A percentile compares a stretch with the other conserved stretches of the same genome.
Conservation (phyloP, 352 stramenopile genomes). For the Hyaloperonospora brassicae region DNA sequence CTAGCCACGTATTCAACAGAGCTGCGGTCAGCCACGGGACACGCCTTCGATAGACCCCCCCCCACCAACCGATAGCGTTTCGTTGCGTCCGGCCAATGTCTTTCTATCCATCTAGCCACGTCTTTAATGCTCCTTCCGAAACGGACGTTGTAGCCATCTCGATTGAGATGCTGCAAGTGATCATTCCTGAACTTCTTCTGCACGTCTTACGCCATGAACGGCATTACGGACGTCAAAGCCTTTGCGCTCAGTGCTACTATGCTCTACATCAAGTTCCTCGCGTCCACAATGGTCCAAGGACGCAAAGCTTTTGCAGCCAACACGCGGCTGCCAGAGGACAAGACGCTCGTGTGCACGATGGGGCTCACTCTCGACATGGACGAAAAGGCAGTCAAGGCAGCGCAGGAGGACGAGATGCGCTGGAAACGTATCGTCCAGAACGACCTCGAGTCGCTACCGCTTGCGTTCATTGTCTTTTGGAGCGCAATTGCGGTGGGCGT, state of each 20-base stretch:
- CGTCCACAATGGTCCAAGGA: slow-evolving; percentile 38
- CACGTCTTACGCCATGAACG: slow-evolving; percentile 7
- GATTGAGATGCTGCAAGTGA: background rate
- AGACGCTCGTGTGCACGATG: slow-evolving; percentile 24
- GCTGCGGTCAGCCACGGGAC: no score
- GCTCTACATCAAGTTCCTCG: slow-evolving; percentile 59
- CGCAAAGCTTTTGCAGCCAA: slow-evolving; percentile 38
- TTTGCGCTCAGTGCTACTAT: slow-evolving; percentile 35
- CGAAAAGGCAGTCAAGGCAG: slow-evolving; percentile 25
- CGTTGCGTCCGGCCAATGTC: no score
- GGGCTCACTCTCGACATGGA: slow-evolving; percentile 18
- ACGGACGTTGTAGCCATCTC: slow-evolving; percentile 5
- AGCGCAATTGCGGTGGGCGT: slow-evolving; percentile 29
- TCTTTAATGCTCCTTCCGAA: background rate
- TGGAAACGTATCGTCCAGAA: slow-evolving; percentile 54
- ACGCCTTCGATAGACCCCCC: no score
- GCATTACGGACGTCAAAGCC: slow-evolving; percentile 23
- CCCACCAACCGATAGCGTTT: no score
- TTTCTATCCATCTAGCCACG: background rate
- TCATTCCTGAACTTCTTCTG: slow-evolving; percentile 13
- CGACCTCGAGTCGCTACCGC: slow-evolving; percentile 50
- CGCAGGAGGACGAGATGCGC: slow-evolving; percentile 31
- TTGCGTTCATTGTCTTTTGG: slow-evolving; percentile 43
- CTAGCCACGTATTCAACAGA: background rate
- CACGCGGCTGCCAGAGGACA: slow-evolving; percentile 38